Conservation (phyloP, 257 asterid genomes). For the Echites panduratus region DNA sequence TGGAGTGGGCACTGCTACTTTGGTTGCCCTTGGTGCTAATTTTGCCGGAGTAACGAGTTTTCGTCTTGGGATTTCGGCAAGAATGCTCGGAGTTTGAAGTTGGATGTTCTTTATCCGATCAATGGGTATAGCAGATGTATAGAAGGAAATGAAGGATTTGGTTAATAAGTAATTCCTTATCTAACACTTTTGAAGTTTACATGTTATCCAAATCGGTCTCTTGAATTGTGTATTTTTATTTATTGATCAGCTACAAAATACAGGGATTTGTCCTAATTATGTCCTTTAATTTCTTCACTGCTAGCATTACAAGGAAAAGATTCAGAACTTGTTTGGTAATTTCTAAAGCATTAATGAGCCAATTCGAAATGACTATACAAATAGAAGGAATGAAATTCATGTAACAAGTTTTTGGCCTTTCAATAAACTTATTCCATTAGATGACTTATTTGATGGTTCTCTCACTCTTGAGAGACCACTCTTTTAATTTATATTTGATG, state of each 20-base stretch:
- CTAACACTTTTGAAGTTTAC: background rate
- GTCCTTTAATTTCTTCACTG: background rate
- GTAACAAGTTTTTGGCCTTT: background rate
- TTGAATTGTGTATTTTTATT: background rate
- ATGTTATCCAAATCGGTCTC: background rate
- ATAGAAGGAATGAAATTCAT: background rate
- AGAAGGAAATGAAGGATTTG: slow-evolving; percentile 62
- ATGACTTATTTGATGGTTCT: too few relatives aligned
- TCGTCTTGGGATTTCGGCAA: slow-evolving; percentile 66
- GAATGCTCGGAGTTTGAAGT: slow-evolving; percentile 59
- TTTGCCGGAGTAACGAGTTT: slow-evolving; percentile 68
- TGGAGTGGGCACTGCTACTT: slow-evolving; percentile 46
- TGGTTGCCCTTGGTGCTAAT: slow-evolving; percentile 67
- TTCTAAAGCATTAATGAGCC: background rate
- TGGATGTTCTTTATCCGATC: slow-evolving; percentile 72
- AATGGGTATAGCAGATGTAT: slow-evolving; percentile 63
- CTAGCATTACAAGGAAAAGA: background rate
- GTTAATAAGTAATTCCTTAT: slow-evolving; percentile 32
- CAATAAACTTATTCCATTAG: too few relatives aligned
- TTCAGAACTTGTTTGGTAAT: background rate
- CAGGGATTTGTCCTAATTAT: background rate
- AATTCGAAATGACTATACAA: background rate
- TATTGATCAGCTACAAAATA: background rate
- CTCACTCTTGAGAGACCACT: too few relatives aligned
- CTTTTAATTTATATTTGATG: too few relatives aligned